Evolutionary conservation across 2,329 filamentous ascomycete genomes (phyloP).

Genomic region (Diaporthe sp.): DNA sequence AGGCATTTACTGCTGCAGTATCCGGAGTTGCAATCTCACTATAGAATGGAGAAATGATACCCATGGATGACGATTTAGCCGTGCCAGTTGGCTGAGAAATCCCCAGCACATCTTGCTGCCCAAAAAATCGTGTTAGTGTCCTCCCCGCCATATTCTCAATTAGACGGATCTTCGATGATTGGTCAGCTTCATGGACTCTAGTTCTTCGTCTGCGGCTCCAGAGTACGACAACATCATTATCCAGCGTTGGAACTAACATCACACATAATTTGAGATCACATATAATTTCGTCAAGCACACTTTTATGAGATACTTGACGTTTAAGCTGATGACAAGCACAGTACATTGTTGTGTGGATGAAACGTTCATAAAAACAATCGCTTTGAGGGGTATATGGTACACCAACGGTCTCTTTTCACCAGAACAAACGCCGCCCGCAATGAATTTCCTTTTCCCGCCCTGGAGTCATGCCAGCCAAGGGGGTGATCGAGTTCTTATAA

Average conservation of each 20-base stretch:
- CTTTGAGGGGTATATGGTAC: conserved; percentile 56
- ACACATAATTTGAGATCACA: not conserved
- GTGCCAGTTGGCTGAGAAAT: not conserved
- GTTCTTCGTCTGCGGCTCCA: not conserved
- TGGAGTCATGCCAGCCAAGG: conserved; percentile 49
- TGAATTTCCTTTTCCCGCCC: conserved; percentile 37
- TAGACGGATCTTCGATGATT: not conserved
- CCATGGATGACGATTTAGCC: conserved; percentile 37
- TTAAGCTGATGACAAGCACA: too few species aligned
- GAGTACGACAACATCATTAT: not conserved
- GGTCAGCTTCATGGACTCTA: not conserved
- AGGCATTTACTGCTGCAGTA: conserved; percentile 36
- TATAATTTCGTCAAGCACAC: not conserved
- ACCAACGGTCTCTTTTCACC: conserved; percentile 54
- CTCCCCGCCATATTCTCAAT: too few species aligned
- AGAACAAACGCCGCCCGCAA: conserved; percentile 57
- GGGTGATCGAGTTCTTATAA: conserved; percentile 30
- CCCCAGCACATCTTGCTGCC: not conserved
- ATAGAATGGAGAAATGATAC: conserved; percentile 44
- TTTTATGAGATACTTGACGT: not conserved
- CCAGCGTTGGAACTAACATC: not conserved
- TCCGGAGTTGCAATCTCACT: conserved; percentile 41
- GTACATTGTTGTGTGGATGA: not conserved
- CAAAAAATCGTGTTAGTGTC: too few species aligned
- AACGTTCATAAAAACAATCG: conserved; percentile 10